A percentile compares a stretch with the other conserved stretches of the same genome.
Conservation (phyloP, 129 eudicot species). For the Flaveria trinervia region DNA sequence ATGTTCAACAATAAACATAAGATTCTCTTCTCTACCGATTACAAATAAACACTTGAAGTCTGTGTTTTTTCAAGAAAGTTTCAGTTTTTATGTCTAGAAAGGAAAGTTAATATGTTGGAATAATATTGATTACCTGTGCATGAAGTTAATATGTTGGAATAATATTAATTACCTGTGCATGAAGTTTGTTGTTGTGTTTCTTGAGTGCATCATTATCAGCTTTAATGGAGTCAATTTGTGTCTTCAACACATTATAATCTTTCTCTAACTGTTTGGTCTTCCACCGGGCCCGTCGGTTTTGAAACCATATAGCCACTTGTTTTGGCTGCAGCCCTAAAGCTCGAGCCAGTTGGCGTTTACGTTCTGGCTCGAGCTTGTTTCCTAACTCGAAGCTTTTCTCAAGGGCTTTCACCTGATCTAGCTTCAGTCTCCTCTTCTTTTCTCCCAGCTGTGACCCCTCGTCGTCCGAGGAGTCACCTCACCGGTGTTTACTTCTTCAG, state of each 20-base stretch:
- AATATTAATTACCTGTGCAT: conserved; percentile 59
- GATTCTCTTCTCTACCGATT: too few species aligned
- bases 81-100: too few species aligned
- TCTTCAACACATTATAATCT: conserved; percentile 72
- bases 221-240: conserved; percentile 70
- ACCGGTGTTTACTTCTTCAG: conserved; percentile 42
- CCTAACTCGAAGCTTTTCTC: conserved; percentile 86
- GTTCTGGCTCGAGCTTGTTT: conserved; percentile 78
- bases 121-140: conserved; percentile 55
- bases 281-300: conserved; percentile 88
- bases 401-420: conserved; percentile 80
- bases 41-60: too few species aligned
- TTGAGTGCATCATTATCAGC: conserved; percentile 80
- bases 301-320: conserved; percentile 94
- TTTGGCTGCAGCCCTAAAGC: conserved; percentile 81
- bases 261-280: conserved; percentile 87
- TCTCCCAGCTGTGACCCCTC: conserved; percentile 86
- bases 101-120: too few species aligned
- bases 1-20: too few species aligned
- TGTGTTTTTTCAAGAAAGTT: too few species aligned
- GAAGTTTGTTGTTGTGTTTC: conserved; percentile 70
- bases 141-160: conserved; percentile 30
- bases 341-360: conserved; percentile 82
- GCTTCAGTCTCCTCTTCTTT: conserved; percentile 74
- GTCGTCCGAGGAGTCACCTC: conserved; percentile 64